phyloP scores from a whole-genome alignment of 768 basidiomycete species.

The Kwoniella heveanensis region DNA sequence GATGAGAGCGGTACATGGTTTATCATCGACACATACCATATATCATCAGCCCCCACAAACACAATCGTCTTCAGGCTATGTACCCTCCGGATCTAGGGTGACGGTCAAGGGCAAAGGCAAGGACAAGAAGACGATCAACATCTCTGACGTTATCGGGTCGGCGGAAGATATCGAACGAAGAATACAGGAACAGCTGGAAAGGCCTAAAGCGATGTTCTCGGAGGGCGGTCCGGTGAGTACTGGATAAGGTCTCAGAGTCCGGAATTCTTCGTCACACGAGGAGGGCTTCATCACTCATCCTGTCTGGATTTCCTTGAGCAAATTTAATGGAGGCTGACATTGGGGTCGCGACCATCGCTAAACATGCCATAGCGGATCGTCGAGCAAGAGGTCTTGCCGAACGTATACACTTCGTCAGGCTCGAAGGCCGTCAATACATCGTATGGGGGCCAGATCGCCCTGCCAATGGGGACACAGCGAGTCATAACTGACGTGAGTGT shows the following conservation, averaged over 20 bases:
- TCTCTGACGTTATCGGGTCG: conserved; percentile 44
- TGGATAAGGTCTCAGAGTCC: too few relatives aligned
- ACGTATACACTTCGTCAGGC: conserved; percentile 77
- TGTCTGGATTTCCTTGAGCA: too few relatives aligned
- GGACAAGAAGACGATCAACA: conserved; percentile 40
- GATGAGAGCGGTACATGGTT: not conserved
- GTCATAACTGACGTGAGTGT: conserved; percentile 66
- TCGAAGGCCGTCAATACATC: conserved; percentile 68
- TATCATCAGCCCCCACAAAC: conserved; percentile 4
- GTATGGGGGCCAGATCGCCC: conserved; percentile 72
- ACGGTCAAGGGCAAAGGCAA: conserved; percentile 31
- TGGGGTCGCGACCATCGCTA: too few relatives aligned
- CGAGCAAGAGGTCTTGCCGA: conserved; percentile 64
- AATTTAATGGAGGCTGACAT: too few relatives aligned
- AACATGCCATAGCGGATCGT: conserved; percentile 39
- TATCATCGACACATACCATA: not conserved
- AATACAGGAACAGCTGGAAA: conserved; percentile 53
- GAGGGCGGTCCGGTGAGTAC: conserved; percentile 42
- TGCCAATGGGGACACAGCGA: conserved; percentile 80
- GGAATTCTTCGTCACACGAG: too few relatives aligned
- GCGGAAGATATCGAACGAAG: conserved; percentile 50
- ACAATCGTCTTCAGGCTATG: conserved; percentile 18
- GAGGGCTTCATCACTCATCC: too few relatives aligned
- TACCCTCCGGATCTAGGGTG: conserved; percentile 3
- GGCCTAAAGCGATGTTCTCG: conserved; percentile 46